Evolutionary conservation across 306 rosid genomes (phyloP), one percentile per base, ranked within the genome.

Genomic region (Quercus gilva): DNA sequence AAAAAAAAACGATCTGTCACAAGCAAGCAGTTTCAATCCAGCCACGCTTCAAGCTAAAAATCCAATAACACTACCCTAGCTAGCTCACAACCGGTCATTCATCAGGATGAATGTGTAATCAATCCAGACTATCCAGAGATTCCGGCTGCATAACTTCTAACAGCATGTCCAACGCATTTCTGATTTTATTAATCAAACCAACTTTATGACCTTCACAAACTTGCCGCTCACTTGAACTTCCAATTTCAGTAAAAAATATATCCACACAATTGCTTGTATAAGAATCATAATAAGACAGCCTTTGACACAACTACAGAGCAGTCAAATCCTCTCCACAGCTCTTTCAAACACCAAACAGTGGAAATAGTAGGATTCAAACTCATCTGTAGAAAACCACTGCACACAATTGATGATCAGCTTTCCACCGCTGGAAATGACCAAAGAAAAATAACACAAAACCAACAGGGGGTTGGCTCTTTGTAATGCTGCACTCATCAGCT

Each of bases 401-500:
- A 49, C 53, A 49, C 53, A 49, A 49, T 10, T 49, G 17, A 49
- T 49, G 53, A 49, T 49, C 53, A 49, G 53, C 53, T 49, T 49
- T 59, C 65, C 65, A 20, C 23, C 9, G 14, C 65, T 4, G 14
- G 21, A 20, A 59, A 25, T 25, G 26, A 59, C 26, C 65, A 59
- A 59, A 59, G 20, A 25, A 18, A 68, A 68, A 65, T 10, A 31
- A 12, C 5, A 65, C 21, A 17, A 52, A 56, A 13, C 45, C 64
- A 59, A 8, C 55, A 8, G 25, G 9, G 12, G 45, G 6, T 33
- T 33, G 72, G 49, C 65, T 68, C 72, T n/a, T 17, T 8, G 51
- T 68, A 68, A n/a, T 12, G 77, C 37, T 35, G 63, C 80, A 81
- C 26, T 80, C 71, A 61, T 88, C 84, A 89, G 79, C 76, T 71